Percentiles rank a stretch among this genome's conserved stretches.
Evolutionary conservation across 179 eudicot genomes (phyloP).

Genomic region (Pouteria campechiana): DNA sequence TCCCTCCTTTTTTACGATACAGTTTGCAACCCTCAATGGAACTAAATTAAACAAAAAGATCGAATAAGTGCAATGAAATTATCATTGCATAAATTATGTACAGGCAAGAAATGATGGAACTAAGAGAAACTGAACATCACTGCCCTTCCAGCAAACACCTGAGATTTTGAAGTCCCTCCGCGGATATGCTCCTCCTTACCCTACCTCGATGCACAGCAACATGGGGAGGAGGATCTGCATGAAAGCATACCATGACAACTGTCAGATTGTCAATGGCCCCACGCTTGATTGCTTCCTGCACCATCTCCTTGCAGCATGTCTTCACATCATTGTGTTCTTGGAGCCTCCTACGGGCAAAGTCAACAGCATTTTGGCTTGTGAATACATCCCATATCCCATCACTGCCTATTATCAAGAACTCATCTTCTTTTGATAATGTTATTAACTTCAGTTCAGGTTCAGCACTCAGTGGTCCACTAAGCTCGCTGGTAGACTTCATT

Average conservation of each 20-base stretch:
- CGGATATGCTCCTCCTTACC: constrained; percentile 70
- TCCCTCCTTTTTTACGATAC: too few species aligned
- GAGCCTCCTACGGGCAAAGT: constrained; percentile 69
- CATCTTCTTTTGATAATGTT: constrained; percentile 75
- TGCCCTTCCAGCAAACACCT: constrained; percentile 38
- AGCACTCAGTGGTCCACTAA: constrained; percentile 67
- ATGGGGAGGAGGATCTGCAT: constrained; percentile 57
- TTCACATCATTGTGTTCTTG: constrained; percentile 74
- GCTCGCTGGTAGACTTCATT: constrained; percentile 39
- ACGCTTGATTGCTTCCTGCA: constrained; percentile 72
- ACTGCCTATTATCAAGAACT: constrained; percentile 79
- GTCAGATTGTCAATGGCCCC: constrained; percentile 74
- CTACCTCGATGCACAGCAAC: constrained; percentile 37
- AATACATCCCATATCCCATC: constrained; percentile 98
- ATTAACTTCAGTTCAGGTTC: constrained; percentile 79
- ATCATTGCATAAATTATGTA: too few species aligned
- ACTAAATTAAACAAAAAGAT: too few species aligned
- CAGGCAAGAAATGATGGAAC: too few species aligned
- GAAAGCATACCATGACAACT: constrained; percentile 83
- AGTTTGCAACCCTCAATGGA: too few species aligned
- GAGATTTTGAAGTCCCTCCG: constrained; percentile 71
- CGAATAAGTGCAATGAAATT: too few species aligned
- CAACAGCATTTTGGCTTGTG: constrained; percentile 90
- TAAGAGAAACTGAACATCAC: not conserved
- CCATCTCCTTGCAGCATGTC: constrained; percentile 67